Evolutionary conservation across 345 rosid genomes (phyloP).

Genomic region (Cochlearia excelsa): DNA sequence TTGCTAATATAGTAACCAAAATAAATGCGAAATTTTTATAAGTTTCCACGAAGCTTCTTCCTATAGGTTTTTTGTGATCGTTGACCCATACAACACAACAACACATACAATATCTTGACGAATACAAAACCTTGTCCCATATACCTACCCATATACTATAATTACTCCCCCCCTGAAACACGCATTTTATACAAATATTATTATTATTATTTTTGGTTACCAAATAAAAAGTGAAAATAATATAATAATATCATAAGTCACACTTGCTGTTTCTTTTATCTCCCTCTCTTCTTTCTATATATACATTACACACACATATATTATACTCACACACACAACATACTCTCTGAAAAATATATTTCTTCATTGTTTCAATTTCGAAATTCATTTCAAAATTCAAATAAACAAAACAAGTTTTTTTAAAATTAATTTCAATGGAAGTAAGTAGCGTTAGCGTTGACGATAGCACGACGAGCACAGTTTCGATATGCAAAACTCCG

Average conservation of each 20-base stretch:
- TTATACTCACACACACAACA: slow-evolving; percentile 2
- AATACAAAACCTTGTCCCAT: slow-evolving; percentile 25
- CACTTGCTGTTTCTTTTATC: slow-evolving; percentile 40
- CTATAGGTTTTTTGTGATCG: background rate
- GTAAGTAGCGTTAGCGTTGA: slow-evolving; percentile 54
- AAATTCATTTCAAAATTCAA: background rate
- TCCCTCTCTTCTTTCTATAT: slow-evolving; percentile 25
- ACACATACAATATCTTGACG: background rate
- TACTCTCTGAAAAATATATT: slow-evolving; percentile 12
- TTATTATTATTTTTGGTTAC: background rate
- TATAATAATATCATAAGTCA: slow-evolving; percentile 27
- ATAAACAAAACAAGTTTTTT: background rate
- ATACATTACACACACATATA: slow-evolving; percentile 4
- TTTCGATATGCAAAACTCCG: slow-evolving; percentile 37
- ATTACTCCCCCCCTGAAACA: slow-evolving; percentile 33
- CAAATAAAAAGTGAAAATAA: slow-evolving; percentile 25
- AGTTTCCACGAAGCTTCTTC: slow-evolving; percentile 17
- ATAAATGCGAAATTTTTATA: slow-evolving; percentile 14
- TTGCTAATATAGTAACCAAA: slow-evolving; percentile 28
- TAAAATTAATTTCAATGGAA: slow-evolving; percentile 38
- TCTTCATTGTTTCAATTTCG: slow-evolving; percentile 2
- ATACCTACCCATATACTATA: slow-evolving; percentile 38
- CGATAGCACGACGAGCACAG: slow-evolving; percentile 51
- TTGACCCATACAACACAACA: slow-evolving; percentile 31
- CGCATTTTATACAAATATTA: slow-evolving; percentile 26